Conservation (phyloP, 1,139 yeast genomes). For the Trichomonascaceae sp. region DNA sequence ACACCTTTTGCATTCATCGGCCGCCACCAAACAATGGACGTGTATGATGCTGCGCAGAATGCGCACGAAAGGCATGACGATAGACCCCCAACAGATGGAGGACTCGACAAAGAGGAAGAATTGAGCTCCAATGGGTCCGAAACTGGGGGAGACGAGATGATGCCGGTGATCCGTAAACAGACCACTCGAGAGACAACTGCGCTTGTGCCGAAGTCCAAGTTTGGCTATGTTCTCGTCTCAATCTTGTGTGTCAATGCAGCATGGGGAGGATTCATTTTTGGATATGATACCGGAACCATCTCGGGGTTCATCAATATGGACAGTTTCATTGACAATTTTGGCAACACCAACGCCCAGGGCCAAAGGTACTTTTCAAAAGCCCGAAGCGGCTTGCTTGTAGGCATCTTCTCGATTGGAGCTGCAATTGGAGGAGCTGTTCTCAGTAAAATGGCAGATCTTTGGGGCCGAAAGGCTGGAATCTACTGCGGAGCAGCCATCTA, state of each 20-base stretch:
- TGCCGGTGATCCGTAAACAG: too few species aligned
- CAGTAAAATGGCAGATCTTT: constrained; percentile 1
- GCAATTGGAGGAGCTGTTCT: background rate
- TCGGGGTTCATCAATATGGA: constrained; percentile 6
- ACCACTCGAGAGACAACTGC: background rate
- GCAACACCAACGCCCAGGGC: constrained; percentile 1
- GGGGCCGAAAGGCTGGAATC: constrained; percentile 8
- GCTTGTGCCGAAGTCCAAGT: background rate
- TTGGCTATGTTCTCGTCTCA: constrained; percentile 6
- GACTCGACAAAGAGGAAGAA: too few species aligned
- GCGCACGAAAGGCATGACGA: too few species aligned
- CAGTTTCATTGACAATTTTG: background rate
- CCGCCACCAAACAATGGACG: too few species aligned
- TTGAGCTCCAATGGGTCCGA: too few species aligned
- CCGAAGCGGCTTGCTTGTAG: background rate
- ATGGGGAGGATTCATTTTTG: constrained; percentile 5
- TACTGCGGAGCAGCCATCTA: constrained; percentile 30
- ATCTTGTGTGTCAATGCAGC: constrained; percentile 5
- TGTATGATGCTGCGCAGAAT: too few species aligned
- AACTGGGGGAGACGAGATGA: too few species aligned
- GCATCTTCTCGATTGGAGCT: constrained; percentile 3
- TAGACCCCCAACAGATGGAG: too few species aligned
- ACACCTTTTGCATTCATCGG: too few species aligned
- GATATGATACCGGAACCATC: constrained; percentile 11
- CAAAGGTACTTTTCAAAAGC: constrained; percentile 1